Percentiles rank a stretch among this genome's conserved stretches.
Conservation (phyloP, 305 asterid genomes). For the Ilex paraguariensis region DNA sequence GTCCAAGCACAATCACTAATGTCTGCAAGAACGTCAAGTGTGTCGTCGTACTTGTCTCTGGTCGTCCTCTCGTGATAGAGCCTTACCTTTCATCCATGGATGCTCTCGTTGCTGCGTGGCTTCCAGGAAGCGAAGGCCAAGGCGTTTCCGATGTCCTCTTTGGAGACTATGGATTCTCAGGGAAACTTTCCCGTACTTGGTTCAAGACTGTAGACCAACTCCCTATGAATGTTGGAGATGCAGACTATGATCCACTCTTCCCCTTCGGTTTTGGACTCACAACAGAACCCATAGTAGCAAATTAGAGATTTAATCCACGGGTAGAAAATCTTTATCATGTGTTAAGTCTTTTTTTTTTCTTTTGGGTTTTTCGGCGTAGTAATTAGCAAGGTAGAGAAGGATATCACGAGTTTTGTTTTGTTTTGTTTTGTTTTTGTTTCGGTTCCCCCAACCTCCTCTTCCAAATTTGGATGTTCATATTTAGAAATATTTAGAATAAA, state of each 20-base stretch:
- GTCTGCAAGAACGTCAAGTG: slow-evolving; percentile 41
- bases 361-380: no score
- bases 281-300: slow-evolving; percentile 17
- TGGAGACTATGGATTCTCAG: slow-evolving; percentile 55
- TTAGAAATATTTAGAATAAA: no score
- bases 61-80: slow-evolving; percentile 49
- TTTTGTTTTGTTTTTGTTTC: no score
- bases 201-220: slow-evolving; percentile 48
- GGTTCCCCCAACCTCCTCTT: no score
- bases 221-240: slow-evolving; percentile 60
- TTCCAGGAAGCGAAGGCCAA: slow-evolving; percentile 60
- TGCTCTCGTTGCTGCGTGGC: slow-evolving; percentile 77
- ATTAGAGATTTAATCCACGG: not conserved
- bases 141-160: slow-evolving; percentile 58
- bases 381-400: no score
- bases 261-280: slow-evolving; percentile 57
- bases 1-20: slow-evolving; percentile 22
- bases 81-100: slow-evolving; percentile 37
- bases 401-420: no score
- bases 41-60: slow-evolving; percentile 46
- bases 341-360: no score
- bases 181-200: slow-evolving; percentile 54
- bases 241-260: slow-evolving; percentile 57
- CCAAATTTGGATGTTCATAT: no score
- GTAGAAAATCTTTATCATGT: no score